Evolutionary conservation across 768 basidiomycete species (phyloP), one percentile per base, ranked within the genome.

Genomic region (Phallus indusiatus): DNA sequence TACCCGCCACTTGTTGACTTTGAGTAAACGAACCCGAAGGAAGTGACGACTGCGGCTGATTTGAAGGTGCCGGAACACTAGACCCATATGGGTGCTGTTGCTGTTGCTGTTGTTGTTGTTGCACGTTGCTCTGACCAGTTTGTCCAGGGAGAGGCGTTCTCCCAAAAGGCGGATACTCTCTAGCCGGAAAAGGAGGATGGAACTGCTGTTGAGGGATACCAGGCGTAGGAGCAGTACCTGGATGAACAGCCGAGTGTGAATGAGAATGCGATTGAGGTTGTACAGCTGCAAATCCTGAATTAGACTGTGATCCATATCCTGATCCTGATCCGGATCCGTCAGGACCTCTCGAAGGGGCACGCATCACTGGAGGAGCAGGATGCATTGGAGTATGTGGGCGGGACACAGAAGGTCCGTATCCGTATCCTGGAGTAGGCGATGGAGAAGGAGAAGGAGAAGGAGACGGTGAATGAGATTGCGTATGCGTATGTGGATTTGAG

Each of bases 201-300:
- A 5, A 33, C 21, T 33, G 21, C 21, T 53, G 37, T 4, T 47
- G 18, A 4, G 48, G 33, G 1, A 50, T 21, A 16, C 67, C 66
- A 10, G 37, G 47, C 47, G 64, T 55, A 5, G 64, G 55, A 22
- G 60, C 53, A 12, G 61, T 22, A 8, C 49, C 33, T 21, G 65
- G 35, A 2, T 60, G 64, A 12, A 62, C 64, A 16, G 65, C 67
- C n/a, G 67, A 55, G 1, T 68, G 63, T 0, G 72, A 61, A 22
- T 64, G 69, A 28, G 75, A 75, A 65, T 76, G 76, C 78, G 77
- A 78, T 12, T 74, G 64, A 2, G 79, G 78, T 10, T 28, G 28
- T 3, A 2, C 28, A 74, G 69, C 55, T 75, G 72, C 33, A 71
- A 75, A 34, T 22, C n/a, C n/a, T n/a, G 52, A 4, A 53, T 53